Conservation (phyloP, 2,329 filamentous ascomycete species). For the Apiospora arundinis region DNA sequence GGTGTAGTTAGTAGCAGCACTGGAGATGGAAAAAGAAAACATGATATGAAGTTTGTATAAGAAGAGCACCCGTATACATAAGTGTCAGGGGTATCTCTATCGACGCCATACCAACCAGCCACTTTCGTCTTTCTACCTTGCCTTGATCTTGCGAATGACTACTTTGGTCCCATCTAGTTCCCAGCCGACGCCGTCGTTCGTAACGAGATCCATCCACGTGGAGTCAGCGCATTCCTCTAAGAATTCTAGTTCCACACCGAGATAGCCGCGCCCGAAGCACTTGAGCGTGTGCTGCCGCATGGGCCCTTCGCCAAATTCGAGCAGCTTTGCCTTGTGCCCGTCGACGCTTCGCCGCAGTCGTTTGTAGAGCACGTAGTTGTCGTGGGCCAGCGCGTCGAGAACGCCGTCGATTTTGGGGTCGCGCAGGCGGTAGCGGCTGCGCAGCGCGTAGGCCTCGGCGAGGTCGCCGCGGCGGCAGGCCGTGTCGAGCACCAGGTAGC, state of each 20-base stretch:
- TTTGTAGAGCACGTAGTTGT: constrained; percentile 85
- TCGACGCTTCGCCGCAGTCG: constrained; percentile 74
- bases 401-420: constrained; percentile 74
- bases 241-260: constrained; percentile 71
- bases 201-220: constrained; percentile 74
- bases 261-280: constrained; percentile 83
- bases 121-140: constrained; percentile 36
- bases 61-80: not conserved
- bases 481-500: constrained; percentile 85
- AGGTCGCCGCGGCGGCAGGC: constrained; percentile 84
- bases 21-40: not conserved
- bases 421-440: constrained; percentile 64
- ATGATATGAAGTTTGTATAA: constrained; percentile 8
- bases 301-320: constrained; percentile 81
- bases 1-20: not conserved
- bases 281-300: constrained; percentile 81
- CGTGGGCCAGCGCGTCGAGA: constrained; percentile 74
- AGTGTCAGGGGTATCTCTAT: not conserved
- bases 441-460: constrained; percentile 73
- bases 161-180: constrained; percentile 75
- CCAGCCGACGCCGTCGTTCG: constrained; percentile 82
- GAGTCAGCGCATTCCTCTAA: constrained; percentile 72
- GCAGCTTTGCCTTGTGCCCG: constrained; percentile 77
- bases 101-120: not conserved
- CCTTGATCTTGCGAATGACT: constrained; percentile 70